Evolutionary conservation across 2,329 filamentous ascomycete genomes (phyloP).

Genomic region (Fusarium tuaranense): DNA sequence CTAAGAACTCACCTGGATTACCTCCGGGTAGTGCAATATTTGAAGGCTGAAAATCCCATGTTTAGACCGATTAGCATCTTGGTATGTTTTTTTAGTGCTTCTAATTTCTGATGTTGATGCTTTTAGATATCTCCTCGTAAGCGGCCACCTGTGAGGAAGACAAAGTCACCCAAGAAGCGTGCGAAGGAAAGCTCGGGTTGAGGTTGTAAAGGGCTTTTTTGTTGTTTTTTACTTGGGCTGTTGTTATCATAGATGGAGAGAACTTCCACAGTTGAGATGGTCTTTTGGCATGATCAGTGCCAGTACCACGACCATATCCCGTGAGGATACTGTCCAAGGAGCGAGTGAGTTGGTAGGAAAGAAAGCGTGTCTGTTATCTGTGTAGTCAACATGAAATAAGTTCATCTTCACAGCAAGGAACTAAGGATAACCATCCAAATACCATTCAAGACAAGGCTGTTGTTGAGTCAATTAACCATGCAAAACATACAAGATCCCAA

Average conservation of each 20-base stretch:
- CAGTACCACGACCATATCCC: not conserved
- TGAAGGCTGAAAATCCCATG: not conserved
- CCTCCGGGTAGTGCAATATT: not conserved
- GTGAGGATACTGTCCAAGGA: not conserved
- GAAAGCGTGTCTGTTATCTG: not conserved
- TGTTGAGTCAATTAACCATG: constrained; percentile 5
- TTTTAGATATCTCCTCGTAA: not conserved
- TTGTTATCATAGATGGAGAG: not conserved
- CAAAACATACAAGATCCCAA: constrained; percentile 23
- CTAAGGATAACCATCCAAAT: not conserved
- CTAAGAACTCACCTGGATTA: not conserved
- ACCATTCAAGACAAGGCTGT: not conserved
- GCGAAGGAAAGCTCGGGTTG: not conserved
- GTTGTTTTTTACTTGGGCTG: not conserved
- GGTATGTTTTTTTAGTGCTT: not conserved
- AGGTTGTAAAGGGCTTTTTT: not conserved
- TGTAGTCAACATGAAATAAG: not conserved
- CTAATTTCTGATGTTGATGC: not conserved
- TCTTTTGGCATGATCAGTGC: not conserved
- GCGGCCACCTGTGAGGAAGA: not conserved
- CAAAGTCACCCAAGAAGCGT: not conserved
- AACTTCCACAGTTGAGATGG: not conserved
- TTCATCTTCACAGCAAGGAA: not conserved
- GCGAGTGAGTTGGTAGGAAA: not conserved
- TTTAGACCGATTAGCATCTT: not conserved